phyloP scores from a whole-genome alignment of 768 basidiomycete species.

The Suillus tomentosus region DNA sequence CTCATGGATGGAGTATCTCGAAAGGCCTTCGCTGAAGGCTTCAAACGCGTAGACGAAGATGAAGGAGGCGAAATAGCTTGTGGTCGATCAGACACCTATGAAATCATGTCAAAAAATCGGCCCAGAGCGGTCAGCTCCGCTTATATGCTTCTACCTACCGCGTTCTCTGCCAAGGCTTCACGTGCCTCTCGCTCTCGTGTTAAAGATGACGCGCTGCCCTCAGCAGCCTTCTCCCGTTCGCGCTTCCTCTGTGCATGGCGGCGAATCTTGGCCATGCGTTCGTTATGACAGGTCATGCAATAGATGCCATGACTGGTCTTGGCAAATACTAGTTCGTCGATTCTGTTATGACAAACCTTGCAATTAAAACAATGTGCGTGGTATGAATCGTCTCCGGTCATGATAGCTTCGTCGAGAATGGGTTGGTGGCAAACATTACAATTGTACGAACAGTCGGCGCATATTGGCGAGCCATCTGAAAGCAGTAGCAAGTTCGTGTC shows the following conservation, averaged over 20 bases:
- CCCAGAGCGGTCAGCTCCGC: neutral
- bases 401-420: constrained; percentile 98
- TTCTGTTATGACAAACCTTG: constrained; percentile 89
- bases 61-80: constrained; percentile 11
- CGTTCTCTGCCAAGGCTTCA: constrained; percentile 38
- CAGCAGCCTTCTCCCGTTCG: constrained; percentile 46
- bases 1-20: constrained; percentile 28
- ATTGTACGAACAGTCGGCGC: constrained; percentile 89
- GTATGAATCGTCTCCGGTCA: constrained; percentile 98
- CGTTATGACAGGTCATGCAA: constrained; percentile 98
- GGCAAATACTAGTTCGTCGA: constrained; percentile 97
- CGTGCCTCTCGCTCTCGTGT: constrained; percentile 28
- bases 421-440: constrained; percentile 94
- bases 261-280: constrained; percentile 91
- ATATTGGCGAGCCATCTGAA: constrained; percentile 97
- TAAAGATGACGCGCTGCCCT: constrained; percentile 25
- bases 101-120: constrained; percentile 8
- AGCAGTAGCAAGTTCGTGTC: constrained; percentile 97
- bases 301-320: constrained; percentile 99
- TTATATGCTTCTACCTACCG: constrained; percentile 37
- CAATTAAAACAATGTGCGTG: constrained; percentile 99
- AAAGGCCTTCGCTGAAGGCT: constrained; percentile 23
- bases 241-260: constrained; percentile 89
- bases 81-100: constrained; percentile 17
- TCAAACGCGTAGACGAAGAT: constrained; percentile 25